A percentile compares a stretch with the other conserved stretches of the same genome.
phyloP scores from a whole-genome alignment of 345 rosid genomes.

The Balakata baccata region DNA sequence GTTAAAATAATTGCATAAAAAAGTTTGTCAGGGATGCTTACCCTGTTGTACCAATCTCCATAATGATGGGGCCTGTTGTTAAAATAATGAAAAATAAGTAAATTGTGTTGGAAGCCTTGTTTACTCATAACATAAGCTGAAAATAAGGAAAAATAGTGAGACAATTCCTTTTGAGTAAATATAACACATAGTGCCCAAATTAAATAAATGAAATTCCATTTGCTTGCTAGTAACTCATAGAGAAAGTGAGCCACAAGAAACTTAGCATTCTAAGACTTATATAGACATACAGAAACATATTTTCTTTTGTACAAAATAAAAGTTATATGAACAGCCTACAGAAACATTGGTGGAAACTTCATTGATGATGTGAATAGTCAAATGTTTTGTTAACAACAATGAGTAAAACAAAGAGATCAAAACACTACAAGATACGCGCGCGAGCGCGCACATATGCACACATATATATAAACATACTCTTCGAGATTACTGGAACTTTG shows the following conservation, averaged over 20 bases:
- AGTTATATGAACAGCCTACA: not conserved
- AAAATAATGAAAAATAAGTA: not conserved
- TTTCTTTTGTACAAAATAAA: no score
- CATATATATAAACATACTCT: no score
- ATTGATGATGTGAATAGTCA: not conserved
- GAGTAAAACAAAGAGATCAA: not conserved
- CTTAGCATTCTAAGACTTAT: not conserved
- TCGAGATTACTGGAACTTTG: no score
- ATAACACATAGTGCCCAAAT: not conserved
- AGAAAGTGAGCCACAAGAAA: not conserved
- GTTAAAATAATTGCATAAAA: not conserved
- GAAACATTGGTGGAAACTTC: not conserved
- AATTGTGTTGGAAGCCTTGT: not conserved
- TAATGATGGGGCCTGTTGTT: constrained; percentile 16
- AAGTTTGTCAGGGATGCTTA: constrained; percentile 13
- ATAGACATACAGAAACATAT: not conserved
- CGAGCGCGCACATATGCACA: no score
- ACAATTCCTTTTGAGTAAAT: not conserved
- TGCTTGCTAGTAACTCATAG: not conserved
- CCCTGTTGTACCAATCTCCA: constrained; percentile 46
- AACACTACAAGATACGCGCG: no score
- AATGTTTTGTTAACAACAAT: no score
- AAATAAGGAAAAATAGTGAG: not conserved
- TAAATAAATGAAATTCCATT: not conserved
- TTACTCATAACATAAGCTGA: not conserved